Conservation (phyloP, 2,329 filamentous ascomycete genomes). For the Fulvia fulva region DNA sequence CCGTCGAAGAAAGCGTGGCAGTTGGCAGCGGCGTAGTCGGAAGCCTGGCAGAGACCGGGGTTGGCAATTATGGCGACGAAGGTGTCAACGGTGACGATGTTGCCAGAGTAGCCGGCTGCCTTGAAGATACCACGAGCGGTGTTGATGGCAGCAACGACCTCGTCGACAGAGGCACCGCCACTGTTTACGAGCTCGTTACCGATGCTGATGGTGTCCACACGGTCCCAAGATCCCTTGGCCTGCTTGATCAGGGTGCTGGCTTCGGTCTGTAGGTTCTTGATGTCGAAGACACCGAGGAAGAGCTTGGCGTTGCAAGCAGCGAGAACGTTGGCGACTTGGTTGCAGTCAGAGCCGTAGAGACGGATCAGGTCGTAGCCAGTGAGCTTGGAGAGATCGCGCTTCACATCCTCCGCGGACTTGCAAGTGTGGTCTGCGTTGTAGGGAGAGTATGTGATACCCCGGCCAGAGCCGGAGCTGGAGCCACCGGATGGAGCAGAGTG, state of each 20-base stretch:
- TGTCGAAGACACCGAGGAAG: slow-evolving; percentile 70
- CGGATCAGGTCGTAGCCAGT: slow-evolving; percentile 63
- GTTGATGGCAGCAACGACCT: slow-evolving; percentile 56
- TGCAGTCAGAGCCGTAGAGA: slow-evolving; percentile 76
- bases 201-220: slow-evolving; percentile 67
- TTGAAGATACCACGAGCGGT: slow-evolving; percentile 57
- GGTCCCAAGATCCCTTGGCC: slow-evolving; percentile 61
- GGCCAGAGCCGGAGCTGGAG: slow-evolving; percentile 24
- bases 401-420: slow-evolving; percentile 62
- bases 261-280: slow-evolving; percentile 53
- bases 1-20: slow-evolving; percentile 80
- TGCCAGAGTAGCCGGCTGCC: slow-evolving; percentile 63
- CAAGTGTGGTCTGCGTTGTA: slow-evolving; percentile 58
- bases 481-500: neutral
- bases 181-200: slow-evolving; percentile 78
- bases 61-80: slow-evolving; percentile 64
- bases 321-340: slow-evolving; percentile 63
- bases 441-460: slow-evolving; percentile 57
- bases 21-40: slow-evolving; percentile 78
- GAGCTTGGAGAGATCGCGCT: slow-evolving; percentile 58
- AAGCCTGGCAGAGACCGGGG: slow-evolving; percentile 69
- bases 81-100: slow-evolving; percentile 77
- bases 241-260: slow-evolving; percentile 59
- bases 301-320: slow-evolving; percentile 65
- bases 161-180: slow-evolving; percentile 44